Evolutionary conservation across 192 early-diverging fungal genomes (phyloP).

Genomic region (Coemansia nantahalensis): DNA sequence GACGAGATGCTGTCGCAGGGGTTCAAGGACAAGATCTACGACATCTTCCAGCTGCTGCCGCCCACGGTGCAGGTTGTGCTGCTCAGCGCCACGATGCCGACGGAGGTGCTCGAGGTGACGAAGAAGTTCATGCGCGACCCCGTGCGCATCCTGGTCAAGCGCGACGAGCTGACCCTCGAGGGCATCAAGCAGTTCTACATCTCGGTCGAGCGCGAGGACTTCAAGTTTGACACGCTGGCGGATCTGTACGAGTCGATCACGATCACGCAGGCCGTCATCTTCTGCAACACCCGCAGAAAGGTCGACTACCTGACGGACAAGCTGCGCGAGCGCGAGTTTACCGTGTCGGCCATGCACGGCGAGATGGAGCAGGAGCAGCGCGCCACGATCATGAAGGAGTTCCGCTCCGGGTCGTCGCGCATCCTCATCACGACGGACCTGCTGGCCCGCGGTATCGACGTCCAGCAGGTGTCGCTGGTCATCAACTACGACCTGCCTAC

Average conservation of each 20-base stretch:
- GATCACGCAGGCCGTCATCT: conserved; percentile 98
- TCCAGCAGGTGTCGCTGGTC: conserved; percentile 99
- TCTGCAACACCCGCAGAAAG: conserved; percentile 99
- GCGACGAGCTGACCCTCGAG: conserved; percentile 93
- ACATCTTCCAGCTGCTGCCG: conserved; percentile 93
- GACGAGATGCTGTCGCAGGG: conserved; percentile 99
- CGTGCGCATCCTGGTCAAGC: conserved; percentile 98
- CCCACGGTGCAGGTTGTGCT: conserved; percentile 92
- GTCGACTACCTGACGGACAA: conserved; percentile 99
- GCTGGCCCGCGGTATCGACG: conserved; percentile 98
- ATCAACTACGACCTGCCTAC: conserved; percentile 98
- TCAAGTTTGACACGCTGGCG: conserved; percentile 98
- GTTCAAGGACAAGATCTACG: conserved; percentile 99
- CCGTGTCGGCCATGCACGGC: conserved; percentile 98
- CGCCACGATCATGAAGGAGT: conserved; percentile 98
- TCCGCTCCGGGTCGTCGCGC: conserved; percentile 95
- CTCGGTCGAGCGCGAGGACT: conserved; percentile 98
- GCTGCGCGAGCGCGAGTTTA: conserved; percentile 86
- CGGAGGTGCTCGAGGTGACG: conserved; percentile 93
- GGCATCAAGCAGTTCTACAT: conserved; percentile 98
- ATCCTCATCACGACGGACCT: conserved; percentile 97
- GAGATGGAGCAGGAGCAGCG: conserved; percentile 98
- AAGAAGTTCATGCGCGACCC: conserved; percentile 98
- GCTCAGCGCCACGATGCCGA: conserved; percentile 95
- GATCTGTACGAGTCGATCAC: conserved; percentile 98